Evolutionary conservation across 495 filamentous ascomycete species (phyloP).

Genomic region (Hypoxylon perforatum): DNA sequence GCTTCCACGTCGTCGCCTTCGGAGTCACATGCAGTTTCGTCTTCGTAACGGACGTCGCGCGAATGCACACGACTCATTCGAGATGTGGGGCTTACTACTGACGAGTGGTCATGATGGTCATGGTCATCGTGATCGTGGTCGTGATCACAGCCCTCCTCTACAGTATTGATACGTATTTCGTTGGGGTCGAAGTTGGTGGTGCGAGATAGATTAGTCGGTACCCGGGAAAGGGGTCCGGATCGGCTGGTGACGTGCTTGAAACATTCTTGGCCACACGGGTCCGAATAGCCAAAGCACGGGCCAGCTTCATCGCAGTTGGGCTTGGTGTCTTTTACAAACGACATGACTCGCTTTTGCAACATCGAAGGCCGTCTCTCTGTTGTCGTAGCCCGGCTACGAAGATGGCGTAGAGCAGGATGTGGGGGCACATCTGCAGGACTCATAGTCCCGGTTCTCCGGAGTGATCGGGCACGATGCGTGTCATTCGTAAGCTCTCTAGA

Average conservation of each 20-base stretch:
- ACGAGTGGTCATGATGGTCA: slow-evolving; percentile 23
- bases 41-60: slow-evolving; percentile 38
- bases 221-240: slow-evolving; percentile 38
- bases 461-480: slow-evolving; percentile 1
- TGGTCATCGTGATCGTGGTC: too few relatives aligned
- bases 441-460: slow-evolving; percentile 39
- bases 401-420: background rate
- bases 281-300: slow-evolving; percentile 84
- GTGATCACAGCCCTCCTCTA: slow-evolving; percentile 45
- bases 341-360: slow-evolving; percentile 63
- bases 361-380: slow-evolving; percentile 58
- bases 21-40: slow-evolving; percentile 44
- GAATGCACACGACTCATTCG: slow-evolving; percentile 46
- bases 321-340: slow-evolving; percentile 75
- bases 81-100: slow-evolving; percentile 38
- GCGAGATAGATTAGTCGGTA: slow-evolving; percentile 37
- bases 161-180: slow-evolving; percentile 30
- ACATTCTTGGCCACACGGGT: slow-evolving; percentile 87
- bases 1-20: slow-evolving; percentile 53
- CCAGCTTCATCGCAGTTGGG: slow-evolving; percentile 76
- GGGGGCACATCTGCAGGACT: slow-evolving; percentile 21
- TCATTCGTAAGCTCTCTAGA: slow-evolving; percentile 28
- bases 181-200: slow-evolving; percentile 32
- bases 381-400: slow-evolving; percentile 35
- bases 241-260: slow-evolving; percentile 63